phyloP scores from a whole-genome alignment of 2,329 filamentous ascomycete species.

The Penicillium sp. region DNA sequence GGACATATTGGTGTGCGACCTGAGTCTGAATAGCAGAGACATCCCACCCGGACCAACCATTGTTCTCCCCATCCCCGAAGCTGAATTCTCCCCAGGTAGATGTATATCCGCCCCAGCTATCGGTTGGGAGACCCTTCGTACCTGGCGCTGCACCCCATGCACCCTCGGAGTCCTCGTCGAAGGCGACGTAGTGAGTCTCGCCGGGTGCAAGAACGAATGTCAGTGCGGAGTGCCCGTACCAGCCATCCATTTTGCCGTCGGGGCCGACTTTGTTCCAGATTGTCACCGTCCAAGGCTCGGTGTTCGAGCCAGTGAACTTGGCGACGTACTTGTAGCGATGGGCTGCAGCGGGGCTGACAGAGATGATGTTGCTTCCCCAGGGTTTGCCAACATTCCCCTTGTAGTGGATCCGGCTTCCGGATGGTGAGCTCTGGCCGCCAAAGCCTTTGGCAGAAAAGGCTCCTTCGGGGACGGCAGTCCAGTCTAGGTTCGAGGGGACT shows the following conservation, averaged over 20 bases:
- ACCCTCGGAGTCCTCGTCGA: conserved; percentile 40
- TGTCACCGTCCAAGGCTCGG: conserved; percentile 32
- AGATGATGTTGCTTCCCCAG: conserved; percentile 43
- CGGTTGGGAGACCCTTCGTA: conserved; percentile 25
- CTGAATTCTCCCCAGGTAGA: conserved; percentile 42
- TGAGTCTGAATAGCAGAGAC: conserved; percentile 43
- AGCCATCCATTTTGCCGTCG: conserved; percentile 34
- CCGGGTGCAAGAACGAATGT: conserved; percentile 32
- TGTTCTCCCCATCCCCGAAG: conserved; percentile 34
- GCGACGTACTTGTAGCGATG: conserved; percentile 39
- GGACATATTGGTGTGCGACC: conserved; percentile 25
- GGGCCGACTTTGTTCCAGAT: conserved; percentile 44
- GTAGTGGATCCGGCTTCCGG: conserved; percentile 27
- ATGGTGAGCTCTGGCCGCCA: conserved; percentile 28
- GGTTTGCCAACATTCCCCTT: conserved; percentile 39
- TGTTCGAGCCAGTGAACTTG: conserved; percentile 32
- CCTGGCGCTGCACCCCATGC: conserved; percentile 35
- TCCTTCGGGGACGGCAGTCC: conserved; percentile 24
- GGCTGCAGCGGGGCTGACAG: conserved; percentile 31
- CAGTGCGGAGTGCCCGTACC: conserved; percentile 36
- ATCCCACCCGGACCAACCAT: conserved; percentile 40
- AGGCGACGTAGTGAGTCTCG: conserved; percentile 36
- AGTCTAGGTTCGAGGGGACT: conserved; percentile 9
- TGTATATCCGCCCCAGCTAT: conserved; percentile 33
- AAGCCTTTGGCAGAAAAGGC: conserved; percentile 29